Conservation (phyloP, 345 rosid species). For the Cardamine chenopodiifolia region DNA sequence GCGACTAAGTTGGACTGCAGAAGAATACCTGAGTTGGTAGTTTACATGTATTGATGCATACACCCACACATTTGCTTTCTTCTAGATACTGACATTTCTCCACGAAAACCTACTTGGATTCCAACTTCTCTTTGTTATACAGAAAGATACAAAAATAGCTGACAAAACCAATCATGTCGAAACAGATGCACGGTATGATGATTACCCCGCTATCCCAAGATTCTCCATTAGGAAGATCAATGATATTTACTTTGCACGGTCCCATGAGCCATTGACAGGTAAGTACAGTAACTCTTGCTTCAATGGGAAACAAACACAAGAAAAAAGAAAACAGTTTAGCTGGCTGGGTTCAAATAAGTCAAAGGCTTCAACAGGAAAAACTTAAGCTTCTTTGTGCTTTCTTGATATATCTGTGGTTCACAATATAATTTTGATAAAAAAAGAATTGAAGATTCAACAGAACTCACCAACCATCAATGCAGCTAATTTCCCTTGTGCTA, state of each 20-base stretch:
- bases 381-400: not conserved
- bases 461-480: constrained; percentile 90
- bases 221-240: constrained; percentile 82
- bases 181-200: constrained; percentile 6
- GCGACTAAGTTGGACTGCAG: not conserved
- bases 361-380: too few relatives aligned
- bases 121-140: constrained; percentile 19
- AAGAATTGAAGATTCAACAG: not conserved
- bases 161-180: too few relatives aligned
- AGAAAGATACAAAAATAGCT: not conserved
- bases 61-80: constrained; percentile 90
- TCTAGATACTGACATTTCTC: constrained; percentile 90
- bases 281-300: constrained; percentile 82
- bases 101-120: constrained; percentile 64
- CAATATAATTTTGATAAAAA: too few relatives aligned
- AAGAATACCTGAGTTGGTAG: constrained; percentile 81
- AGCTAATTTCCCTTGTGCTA: constrained; percentile 75
- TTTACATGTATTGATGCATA: constrained; percentile 83
- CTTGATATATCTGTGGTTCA: constrained; percentile 1
- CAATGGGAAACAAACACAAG: constrained; percentile 3
- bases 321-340: not conserved
- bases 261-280: constrained; percentile 99
- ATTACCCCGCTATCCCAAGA: constrained; percentile 76
- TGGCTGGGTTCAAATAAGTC: too few relatives aligned
- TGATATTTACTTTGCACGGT: constrained; percentile 58